phyloP scores from a whole-genome alignment of 2,329 filamentous ascomycete species.

The Botrytis sinoallii region DNA sequence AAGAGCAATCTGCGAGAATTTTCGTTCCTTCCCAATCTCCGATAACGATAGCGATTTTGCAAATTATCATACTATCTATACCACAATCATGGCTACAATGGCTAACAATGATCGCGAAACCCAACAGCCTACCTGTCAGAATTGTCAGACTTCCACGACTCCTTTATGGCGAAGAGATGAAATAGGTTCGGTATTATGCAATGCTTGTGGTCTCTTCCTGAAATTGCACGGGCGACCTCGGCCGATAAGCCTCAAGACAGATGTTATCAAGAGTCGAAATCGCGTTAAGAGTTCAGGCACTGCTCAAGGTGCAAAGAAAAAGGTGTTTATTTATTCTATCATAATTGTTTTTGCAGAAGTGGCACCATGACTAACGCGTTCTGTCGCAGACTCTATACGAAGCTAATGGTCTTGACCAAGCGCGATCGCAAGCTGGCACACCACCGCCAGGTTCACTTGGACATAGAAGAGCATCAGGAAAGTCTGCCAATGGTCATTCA shows the following conservation, averaged over 20 bases:
- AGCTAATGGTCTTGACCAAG: constrained; percentile 56
- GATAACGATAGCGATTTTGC: constrained; percentile 22
- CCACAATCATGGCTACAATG: constrained; percentile 48
- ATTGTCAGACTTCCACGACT: constrained; percentile 92
- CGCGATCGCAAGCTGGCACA: constrained; percentile 54
- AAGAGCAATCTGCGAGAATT: constrained; percentile 19
- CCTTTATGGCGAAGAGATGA: constrained; percentile 98
- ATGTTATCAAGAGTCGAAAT: constrained; percentile 99
- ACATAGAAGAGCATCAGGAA: constrained; percentile 66
- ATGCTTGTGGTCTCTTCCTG: constrained; percentile 94
- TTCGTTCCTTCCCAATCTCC: constrained; percentile 18
- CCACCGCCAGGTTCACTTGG: constrained; percentile 51
- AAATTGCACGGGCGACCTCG: constrained; percentile 93
- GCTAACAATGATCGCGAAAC: constrained; percentile 46
- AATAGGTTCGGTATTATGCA: constrained; percentile 91
- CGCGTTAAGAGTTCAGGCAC: constrained; percentile 84
- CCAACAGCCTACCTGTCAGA: constrained; percentile 91
- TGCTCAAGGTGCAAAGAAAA: constrained; percentile 75
- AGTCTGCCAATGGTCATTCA: constrained; percentile 66
- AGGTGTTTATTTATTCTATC: constrained; percentile 52
- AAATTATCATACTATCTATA: constrained; percentile 16
- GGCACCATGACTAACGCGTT: constrained; percentile 30
- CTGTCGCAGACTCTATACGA: constrained; percentile 41
- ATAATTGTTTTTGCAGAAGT: constrained; percentile 19
- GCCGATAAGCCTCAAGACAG: constrained; percentile 95